Base-by-base conservation (phyloP, 805 yeast species). In the Wickerhamiella cacticola region DNA sequence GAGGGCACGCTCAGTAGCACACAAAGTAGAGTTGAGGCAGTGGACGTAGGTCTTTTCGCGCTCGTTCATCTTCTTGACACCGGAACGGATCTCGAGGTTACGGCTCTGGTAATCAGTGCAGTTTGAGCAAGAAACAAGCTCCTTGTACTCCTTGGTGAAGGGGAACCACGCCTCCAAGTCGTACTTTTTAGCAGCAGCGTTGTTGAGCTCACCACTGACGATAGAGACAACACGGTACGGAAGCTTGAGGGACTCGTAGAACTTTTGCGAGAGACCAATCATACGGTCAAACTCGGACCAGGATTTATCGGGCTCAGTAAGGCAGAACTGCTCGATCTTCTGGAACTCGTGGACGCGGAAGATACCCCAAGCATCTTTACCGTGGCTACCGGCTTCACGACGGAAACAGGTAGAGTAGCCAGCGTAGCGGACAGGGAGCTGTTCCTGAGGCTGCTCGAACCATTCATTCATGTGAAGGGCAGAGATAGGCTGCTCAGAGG, bases 131-230 rank as follows among this genome's bases (percentile, higher is more conserved):
- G 96, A 86, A 49, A 92, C 98, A 61, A 92, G 79, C 73, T 92
- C 98, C 72, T 92, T 92, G 74, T 84, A 92, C 71, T 92, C 98
- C 67, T 87, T 76, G 75, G 92, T 98, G 84, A 75, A 92, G 64
- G 98, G 98, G 94, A 92, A 92, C 98, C 98, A 92, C 45, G 98
- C 98, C 74, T 92, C 98, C 64, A 92, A 76, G 72, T 92, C 98
- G 72, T 82, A 92, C 69, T 92, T 92, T 75, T 92, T 92, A 56
- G 98, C 97, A 53, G 98, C 98, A 47, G 98, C 96, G 60, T 92
- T 92, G 76, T 92, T 92, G 66, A 92, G 79, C 73, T 89, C 98
- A 60, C 97, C 98, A 52, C 96, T 86, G 53, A 92, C 98, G 67
- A 92, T 92, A 59, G 95, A 95, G 54, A 92, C 98, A 50, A 92